These are phyloP conservation scores for Fragilariopsis cylindrus DNA, from an alignment of 108 stramenopile species.

Conservation along the genomic window DNA sequence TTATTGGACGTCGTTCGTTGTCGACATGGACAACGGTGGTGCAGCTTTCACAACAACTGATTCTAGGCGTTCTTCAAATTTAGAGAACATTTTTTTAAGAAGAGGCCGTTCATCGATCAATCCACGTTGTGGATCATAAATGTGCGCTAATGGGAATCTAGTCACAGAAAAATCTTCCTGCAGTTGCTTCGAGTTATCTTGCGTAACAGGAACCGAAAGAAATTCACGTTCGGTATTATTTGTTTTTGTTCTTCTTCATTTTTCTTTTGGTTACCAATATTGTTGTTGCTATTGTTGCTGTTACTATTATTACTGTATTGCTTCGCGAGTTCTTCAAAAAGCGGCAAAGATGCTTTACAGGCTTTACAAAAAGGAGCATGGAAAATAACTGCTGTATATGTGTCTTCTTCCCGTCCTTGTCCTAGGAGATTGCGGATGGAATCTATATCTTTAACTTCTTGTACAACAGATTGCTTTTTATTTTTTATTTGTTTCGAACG, in stretches of 20 bases:
- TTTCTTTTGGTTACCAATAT: background rate
- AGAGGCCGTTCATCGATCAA: constrained; percentile 19
- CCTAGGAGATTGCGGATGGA: constrained; percentile 1
- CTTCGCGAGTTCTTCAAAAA: constrained; percentile 10
- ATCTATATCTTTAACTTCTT: constrained; percentile 13
- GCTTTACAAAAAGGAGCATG: constrained; percentile 13
- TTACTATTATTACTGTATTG: background rate
- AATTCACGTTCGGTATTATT: background rate
- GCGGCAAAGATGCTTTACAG: constrained; percentile 17
- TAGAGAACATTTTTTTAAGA: constrained; percentile 1
- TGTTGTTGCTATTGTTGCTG: too few relatives aligned
- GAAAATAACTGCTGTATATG: constrained; percentile 16
- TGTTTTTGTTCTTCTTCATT: background rate
- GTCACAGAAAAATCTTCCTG: constrained; percentile 11
- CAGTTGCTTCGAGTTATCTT: constrained; percentile 3
- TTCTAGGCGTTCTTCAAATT: constrained; percentile 14
- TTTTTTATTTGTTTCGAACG: background rate
- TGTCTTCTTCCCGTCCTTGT: background rate
- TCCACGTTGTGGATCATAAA: constrained; percentile 14
- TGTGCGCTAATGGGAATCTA: constrained; percentile 18
- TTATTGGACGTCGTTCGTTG: too few relatives aligned
- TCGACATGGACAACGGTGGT: too few relatives aligned
- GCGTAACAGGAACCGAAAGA: constrained; percentile 14
- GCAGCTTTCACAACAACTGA: constrained; percentile 1
- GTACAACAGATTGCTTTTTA: background rate